Evolutionary conservation across 2,329 filamentous ascomycete genomes (phyloP), one percentile per base, ranked within the genome.

Genomic region (Xenoacremonium recifei): DNA sequence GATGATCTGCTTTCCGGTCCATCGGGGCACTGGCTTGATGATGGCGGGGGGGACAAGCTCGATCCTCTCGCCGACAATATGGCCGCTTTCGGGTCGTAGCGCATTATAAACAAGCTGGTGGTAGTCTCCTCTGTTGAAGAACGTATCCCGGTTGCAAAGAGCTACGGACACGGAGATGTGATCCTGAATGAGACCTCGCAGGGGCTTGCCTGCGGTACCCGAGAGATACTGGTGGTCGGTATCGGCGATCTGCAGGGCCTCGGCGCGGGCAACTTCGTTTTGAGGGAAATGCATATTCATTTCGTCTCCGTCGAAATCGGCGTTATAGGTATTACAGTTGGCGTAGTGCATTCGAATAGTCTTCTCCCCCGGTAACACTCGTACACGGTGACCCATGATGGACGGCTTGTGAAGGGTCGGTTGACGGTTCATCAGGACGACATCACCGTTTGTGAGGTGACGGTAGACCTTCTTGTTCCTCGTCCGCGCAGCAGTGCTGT

Each of bases 221-320:
- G 91, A 95, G 25, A 99, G 79, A 62, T 99, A 99, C 59, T 99
- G 93, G 60, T 96, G 91, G 63, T 99, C 92, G 3, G 93, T 96
- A 63, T 97, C 92, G 27, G 93, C 93, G 57, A 99, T 85, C 54
- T 90, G 88, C 53, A 95, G 78, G 2, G 93, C 93, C 69, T 99
- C 93, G 3, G 92, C 88, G 54, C 93, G 80, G 13, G 93, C 93
- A 51, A 97, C 76, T 63, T 97, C 95, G 55, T 96, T 97, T 58
- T 99, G 93, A 2, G 93, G 93, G 60, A 99, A 97, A 68, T 99
- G 93, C 91, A 99, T 95, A 66, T 99, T 99, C 93, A 99, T 99
- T 67, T 99, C 29, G 15, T 32, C 29, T 32, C 29, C 29, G 29
- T 32, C 29, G 15, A 32, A 32, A 16, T 32, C 93, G 21, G 93